These are phyloP conservation scores for Thermothelomyces thermophilus DNA, from an alignment of 2,329 filamentous ascomycete species.

Conservation along the genomic window DNA sequence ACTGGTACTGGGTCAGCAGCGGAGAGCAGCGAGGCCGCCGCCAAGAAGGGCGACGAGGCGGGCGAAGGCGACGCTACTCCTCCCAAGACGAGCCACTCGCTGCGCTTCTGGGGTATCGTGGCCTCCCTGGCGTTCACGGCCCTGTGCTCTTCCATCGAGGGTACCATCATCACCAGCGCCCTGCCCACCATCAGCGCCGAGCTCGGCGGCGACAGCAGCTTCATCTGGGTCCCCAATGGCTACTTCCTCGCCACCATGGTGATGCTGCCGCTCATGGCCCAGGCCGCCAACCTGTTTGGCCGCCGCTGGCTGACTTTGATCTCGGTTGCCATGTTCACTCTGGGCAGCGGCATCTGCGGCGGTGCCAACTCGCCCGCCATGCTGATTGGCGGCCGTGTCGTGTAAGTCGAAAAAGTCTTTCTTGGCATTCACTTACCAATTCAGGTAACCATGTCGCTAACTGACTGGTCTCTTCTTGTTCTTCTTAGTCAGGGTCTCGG, in stretches of 20 bases:
- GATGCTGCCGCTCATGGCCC: slow-evolving; percentile 37
- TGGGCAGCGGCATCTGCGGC: slow-evolving; percentile 49
- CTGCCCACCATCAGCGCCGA: slow-evolving; percentile 25
- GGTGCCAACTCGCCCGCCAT: slow-evolving; percentile 35
- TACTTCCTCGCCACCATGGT: slow-evolving; percentile 11
- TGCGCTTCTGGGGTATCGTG: background rate
- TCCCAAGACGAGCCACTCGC: background rate
- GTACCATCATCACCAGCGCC: slow-evolving; percentile 29
- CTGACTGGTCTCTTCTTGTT: too few relatives aligned
- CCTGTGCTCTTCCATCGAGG: slow-evolving; percentile 25
- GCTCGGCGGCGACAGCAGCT: slow-evolving; percentile 19
- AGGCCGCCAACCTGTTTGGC: slow-evolving; percentile 44
- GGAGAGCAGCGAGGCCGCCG: background rate
- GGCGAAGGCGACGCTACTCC: background rate
- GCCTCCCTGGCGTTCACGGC: slow-evolving; percentile 11
- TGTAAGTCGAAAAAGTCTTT: slow-evolving; percentile 24
- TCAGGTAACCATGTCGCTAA: too few relatives aligned
- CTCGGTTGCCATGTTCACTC: slow-evolving; percentile 40
- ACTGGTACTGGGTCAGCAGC: too few relatives aligned
- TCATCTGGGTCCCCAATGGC: slow-evolving; percentile 27
- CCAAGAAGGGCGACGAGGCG: background rate
- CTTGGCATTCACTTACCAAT: background rate
- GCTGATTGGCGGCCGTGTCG: slow-evolving; percentile 41
- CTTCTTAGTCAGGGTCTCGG: slow-evolving; percentile 40
- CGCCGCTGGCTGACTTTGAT: slow-evolving; percentile 37